Conservation (phyloP, 768 basidiomycete species). For the Boletus reticulatus region DNA sequence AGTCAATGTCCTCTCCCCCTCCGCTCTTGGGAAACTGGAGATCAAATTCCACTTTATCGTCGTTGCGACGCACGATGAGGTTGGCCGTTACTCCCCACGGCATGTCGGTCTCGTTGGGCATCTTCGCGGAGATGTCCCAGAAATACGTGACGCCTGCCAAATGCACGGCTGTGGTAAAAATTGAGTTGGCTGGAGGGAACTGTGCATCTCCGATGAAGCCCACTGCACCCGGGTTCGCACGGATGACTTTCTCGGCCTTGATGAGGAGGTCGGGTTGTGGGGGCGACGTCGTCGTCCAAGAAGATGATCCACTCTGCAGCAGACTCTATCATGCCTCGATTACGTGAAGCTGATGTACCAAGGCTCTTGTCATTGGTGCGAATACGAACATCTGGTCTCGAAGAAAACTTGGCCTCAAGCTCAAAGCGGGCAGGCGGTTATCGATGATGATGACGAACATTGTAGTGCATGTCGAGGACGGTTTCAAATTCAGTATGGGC, state of each 20-base stretch:
- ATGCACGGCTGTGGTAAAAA: slow-evolving; percentile 55
- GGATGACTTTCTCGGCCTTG: slow-evolving; percentile 47
- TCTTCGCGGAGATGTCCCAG: slow-evolving; percentile 58
- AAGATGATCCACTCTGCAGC: slow-evolving; percentile 58
- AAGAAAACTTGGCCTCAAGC: slow-evolving; percentile 39
- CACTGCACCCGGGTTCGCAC: slow-evolving; percentile 43
- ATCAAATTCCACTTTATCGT: slow-evolving; percentile 47
- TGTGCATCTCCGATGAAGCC: slow-evolving; percentile 53
- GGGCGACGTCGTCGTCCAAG: slow-evolving; percentile 58
- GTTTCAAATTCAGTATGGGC: slow-evolving; percentile 42
- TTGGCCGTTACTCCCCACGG: slow-evolving; percentile 68
- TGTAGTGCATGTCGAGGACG: slow-evolving; percentile 41
- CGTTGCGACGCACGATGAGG: slow-evolving; percentile 45
- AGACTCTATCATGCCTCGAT: slow-evolving; percentile 53
- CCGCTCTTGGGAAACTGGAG: slow-evolving; percentile 58
- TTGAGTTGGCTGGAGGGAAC: slow-evolving; percentile 46
- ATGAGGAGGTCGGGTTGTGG: slow-evolving; percentile 43
- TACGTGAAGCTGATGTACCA: slow-evolving; percentile 54
- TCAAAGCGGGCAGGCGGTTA: slow-evolving; percentile 36
- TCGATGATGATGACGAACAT: too few species aligned
- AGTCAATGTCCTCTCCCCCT: slow-evolving; percentile 64
- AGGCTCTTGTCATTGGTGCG: slow-evolving; percentile 46
- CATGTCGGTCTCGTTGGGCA: slow-evolving; percentile 38
- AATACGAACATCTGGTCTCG: slow-evolving; percentile 52
- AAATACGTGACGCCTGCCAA: slow-evolving; percentile 58